Base-by-base conservation (phyloP, 768 basidiomycete genomes). In the Dentipellis sp. region DNA sequence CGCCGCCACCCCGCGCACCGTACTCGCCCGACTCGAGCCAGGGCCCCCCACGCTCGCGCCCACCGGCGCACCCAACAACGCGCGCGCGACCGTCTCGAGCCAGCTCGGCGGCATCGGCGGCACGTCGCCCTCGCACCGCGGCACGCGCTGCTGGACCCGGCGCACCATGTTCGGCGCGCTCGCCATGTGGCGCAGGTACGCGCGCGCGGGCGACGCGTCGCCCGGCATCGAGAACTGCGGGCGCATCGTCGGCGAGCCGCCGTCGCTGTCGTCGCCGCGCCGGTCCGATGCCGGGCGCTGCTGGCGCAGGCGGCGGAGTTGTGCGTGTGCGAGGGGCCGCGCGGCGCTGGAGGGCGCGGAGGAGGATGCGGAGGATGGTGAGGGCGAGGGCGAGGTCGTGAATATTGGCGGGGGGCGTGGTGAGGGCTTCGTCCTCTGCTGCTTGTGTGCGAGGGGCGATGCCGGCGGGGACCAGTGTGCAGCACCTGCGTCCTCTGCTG, bases 151-250 rank as follows among this genome's bases (percentile, higher is more conserved):
- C 42, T 53, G 53, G 21, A 46, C 17, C 19, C 17, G 19, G 36
- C 49, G 54, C 6, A 42, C 36, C 34, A 79, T 76, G 58, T 74
- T 72, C 34, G 77, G 77, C 21, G 76, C 71, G 21, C 88, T 89
- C 1, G 79, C 79, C 75, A 91, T 88, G 65, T 89, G 86, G 35
- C 87, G 80, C 10, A 91, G 77, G 64, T 88, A 84, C 5, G 82
- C 80, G 4, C 78, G 78, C 3, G 87, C 85, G 52, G 79, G 78
- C 52, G 69, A 67, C 11, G 67, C 62, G 64, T 11, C 60, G 64
- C 45, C 57, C 59, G 63, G 54, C 12, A 57, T 57, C 3, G 60
- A 63, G 22, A 57, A 29, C 37, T 62, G 59, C n/a, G 55, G 40
- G 11, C 40, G 40, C 47, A 10, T 49, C 19, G 47, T 17, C 47